Evolutionary conservation across 495 filamentous ascomycete genomes (phyloP), one percentile per base, ranked within the genome.

Genomic region (Aspergillus diversus): DNA sequence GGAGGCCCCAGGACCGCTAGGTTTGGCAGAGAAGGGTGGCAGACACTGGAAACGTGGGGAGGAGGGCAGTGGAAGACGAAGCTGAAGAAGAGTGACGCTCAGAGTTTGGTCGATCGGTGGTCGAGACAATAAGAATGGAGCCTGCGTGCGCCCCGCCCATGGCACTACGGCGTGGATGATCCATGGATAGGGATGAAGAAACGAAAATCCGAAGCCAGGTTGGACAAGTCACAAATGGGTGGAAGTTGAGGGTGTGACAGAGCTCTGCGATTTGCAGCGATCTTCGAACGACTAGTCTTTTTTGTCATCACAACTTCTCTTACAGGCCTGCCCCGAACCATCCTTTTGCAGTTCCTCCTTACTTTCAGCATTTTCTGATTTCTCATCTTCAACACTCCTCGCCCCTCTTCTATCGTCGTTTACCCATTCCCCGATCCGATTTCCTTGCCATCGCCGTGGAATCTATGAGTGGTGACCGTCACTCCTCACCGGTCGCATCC

Each of bases 101-200:
- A 54, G 51, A 54, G 51, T 34, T 7, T 34, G 27, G 32, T 15
- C 51, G 51, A 54, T 54, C 51, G 51, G 13, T 34, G 51, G 51
- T 54, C 27, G 51, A 54, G 51, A 15, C 51, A 34, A 54, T 34
- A 32, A 21, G 27, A 54, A 33, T 34, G 27, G 8, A 54, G 11
- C 7, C 31, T 33, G 51, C 13, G 27, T 33, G 13, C 21, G 12
- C 13, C 31, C 27, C 51, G 27, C 51, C 51, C 51, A 34, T 54
- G 51, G 51, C 5, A 33, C 51, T 54, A 32, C 27, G 34, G 12
- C 4, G 27, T 11, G 27, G 8, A 13, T 15, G 51, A 21, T 13
- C 31, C 51, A 33, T 33, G 51, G 21, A 32, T 15, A 1, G 13
- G 31, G 8, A 16, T 13, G 21, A 50, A 21, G 5, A 50, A 50